A percentile compares a stretch with the other conserved stretches of the same genome.
These are phyloP conservation scores for Ceriops decandra DNA, from an alignment of 345 rosid species.

Conservation along the genomic window DNA sequence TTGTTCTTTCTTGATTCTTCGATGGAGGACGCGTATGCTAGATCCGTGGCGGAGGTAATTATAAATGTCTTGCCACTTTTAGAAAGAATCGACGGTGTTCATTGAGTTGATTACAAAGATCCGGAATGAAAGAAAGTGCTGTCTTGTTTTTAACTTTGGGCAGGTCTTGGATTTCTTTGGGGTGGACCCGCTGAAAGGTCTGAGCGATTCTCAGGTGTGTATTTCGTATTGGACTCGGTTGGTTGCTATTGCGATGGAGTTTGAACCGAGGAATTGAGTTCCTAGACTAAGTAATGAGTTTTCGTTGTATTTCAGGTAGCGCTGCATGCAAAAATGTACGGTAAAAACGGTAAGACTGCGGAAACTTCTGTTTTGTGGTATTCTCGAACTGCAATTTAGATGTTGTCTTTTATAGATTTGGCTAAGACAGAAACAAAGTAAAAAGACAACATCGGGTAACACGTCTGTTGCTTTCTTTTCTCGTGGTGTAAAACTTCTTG, in stretches of 20 bases:
- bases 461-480: neutral
- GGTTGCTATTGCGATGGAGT: neutral
- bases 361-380: neutral
- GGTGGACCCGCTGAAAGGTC: slow-evolving; percentile 73
- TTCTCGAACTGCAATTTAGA: neutral
- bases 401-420: neutral
- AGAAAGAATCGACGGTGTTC: neutral
- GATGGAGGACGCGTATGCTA: slow-evolving; percentile 94
- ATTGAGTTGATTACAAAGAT: neutral
- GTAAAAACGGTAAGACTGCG: slow-evolving; percentile 61
- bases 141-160: slow-evolving; percentile 2
- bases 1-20: slow-evolving; percentile 5
- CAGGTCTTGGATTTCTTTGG: slow-evolving; percentile 90
- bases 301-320: slow-evolving; percentile 46
- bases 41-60: slow-evolving; percentile 90
- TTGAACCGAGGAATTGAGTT: neutral
- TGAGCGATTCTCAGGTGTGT: slow-evolving; percentile 82
- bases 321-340: slow-evolving; percentile 56
- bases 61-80: slow-evolving; percentile 12
- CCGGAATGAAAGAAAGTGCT: neutral
- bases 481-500: no score
- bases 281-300: neutral
- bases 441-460: neutral
- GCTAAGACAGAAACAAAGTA: neutral
- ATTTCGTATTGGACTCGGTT: neutral